Conservation (phyloP, 2,329 filamentous ascomycete species). For the Neofusicoccum ribis region DNA sequence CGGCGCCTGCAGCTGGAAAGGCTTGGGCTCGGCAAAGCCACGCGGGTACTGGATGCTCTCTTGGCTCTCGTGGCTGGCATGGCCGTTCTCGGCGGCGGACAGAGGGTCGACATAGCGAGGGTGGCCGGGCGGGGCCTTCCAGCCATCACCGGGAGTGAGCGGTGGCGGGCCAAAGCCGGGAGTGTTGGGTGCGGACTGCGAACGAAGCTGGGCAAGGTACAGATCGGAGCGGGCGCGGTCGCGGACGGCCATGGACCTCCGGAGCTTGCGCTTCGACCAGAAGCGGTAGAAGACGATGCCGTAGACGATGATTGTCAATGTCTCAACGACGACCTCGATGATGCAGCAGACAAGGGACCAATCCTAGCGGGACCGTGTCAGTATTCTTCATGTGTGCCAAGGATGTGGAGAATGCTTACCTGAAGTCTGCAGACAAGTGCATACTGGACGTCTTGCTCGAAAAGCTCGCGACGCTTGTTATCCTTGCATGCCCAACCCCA, state of each 20-base stretch:
- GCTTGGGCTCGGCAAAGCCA: slow-evolving; percentile 51
- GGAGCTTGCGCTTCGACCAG: slow-evolving; percentile 92
- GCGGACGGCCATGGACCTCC: slow-evolving; percentile 94
- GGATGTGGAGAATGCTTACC: slow-evolving; percentile 47
- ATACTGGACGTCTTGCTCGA: slow-evolving; percentile 80
- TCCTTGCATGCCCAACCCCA: slow-evolving; percentile 98
- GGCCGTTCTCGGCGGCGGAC: slow-evolving; percentile 52
- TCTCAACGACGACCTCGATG: slow-evolving; percentile 92
- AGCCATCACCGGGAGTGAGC: slow-evolving; percentile 53
- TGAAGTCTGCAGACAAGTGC: slow-evolving; percentile 86
- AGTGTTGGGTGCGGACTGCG: slow-evolving; percentile 91
- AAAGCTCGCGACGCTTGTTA: slow-evolving; percentile 77
- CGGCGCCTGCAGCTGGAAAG: slow-evolving; percentile 86
- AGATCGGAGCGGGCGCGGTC: slow-evolving; percentile 93
- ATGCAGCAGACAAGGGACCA: slow-evolving; percentile 96
- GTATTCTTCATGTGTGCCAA: slow-evolving; percentile 10
- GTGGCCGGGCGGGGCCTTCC: slow-evolving; percentile 47
- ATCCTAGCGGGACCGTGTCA: slow-evolving; percentile 57
- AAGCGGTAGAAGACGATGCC: slow-evolving; percentile 95
- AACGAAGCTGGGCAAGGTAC: slow-evolving; percentile 69
- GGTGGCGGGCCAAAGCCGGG: slow-evolving; percentile 76
- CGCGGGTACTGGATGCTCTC: slow-evolving; percentile 49
- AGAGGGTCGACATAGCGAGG: slow-evolving; percentile 42
- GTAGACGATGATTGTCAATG: slow-evolving; percentile 90
- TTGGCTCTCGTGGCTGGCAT: slow-evolving; percentile 53